Conservation (phyloP, 108 stramenopile species). For the Cyclotella choctawhatcheeana region DNA sequence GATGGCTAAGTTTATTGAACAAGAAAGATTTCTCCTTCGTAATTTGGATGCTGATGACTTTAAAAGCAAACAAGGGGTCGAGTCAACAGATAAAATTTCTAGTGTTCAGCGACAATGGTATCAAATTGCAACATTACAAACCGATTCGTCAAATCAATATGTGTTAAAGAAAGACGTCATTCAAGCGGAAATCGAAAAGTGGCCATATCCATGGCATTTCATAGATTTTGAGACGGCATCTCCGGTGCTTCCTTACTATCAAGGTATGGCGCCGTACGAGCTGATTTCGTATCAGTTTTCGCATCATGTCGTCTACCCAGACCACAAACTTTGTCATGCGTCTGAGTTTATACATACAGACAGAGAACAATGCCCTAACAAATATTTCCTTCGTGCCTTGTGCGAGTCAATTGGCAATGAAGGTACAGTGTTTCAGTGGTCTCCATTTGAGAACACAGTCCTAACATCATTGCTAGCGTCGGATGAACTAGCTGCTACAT, state of each 20-base stretch:
- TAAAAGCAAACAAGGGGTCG: constrained; percentile 12
- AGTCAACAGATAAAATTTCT: constrained; percentile 31
- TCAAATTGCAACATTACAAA: constrained; percentile 43
- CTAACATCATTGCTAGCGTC: constrained; percentile 34
- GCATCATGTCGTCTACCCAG: constrained; percentile 43
- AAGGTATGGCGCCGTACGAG: constrained; percentile 51
- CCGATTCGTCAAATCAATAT: constrained; percentile 13
- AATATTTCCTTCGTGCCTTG: constrained; percentile 45
- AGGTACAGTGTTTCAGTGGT: constrained; percentile 64
- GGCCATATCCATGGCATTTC: constrained; percentile 61
- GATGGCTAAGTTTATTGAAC: constrained; percentile 13
- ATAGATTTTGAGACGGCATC: constrained; percentile 61
- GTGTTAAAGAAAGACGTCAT: constrained; percentile 39
- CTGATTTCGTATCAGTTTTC: constrained; percentile 59
- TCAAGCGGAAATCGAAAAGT: constrained; percentile 32
- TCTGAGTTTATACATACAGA: constrained; percentile 58
- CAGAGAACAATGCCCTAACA: constrained; percentile 34
- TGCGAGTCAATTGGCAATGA: constrained; percentile 23
- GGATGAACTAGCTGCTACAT: constrained; percentile 24
- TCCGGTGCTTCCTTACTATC: constrained; percentile 51
- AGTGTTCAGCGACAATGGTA: constrained; percentile 42
- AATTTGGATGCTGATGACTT: constrained; percentile 47
- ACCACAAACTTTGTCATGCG: constrained; percentile 32
- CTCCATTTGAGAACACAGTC: constrained; percentile 55
- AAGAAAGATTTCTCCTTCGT: constrained; percentile 38